These are phyloP conservation scores for Coniella vitis DNA, from an alignment of 2,329 filamentous ascomycete species.

Conservation along the genomic window DNA sequence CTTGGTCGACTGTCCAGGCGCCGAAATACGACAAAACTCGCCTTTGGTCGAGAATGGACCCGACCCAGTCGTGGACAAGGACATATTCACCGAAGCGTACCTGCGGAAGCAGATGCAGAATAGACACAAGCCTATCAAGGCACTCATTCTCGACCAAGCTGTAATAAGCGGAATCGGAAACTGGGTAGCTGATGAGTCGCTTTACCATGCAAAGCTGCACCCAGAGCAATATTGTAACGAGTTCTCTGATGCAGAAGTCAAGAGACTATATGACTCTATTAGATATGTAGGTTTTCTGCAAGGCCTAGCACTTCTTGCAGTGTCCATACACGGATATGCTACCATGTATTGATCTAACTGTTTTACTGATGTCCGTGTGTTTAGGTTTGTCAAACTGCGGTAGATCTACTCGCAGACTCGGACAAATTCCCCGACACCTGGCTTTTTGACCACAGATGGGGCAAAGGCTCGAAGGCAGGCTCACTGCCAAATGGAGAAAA, in stretches of 20 bases:
- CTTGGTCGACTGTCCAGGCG: conserved; percentile 71
- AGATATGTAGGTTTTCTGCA: conserved; percentile 36
- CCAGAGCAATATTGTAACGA: conserved; percentile 90
- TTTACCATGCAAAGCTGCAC: conserved; percentile 84
- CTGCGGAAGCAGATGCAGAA: conserved; percentile 61
- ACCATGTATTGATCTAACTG: background rate
- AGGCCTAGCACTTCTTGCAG: background rate
- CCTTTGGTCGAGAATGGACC: conserved; percentile 90
- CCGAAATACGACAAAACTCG: conserved; percentile 65
- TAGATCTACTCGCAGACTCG: conserved; percentile 73
- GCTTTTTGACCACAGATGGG: conserved; percentile 85
- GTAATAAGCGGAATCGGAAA: conserved; percentile 92
- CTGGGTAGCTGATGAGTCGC: conserved; percentile 92
- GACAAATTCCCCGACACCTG: conserved; percentile 79
- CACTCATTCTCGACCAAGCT: conserved; percentile 78
- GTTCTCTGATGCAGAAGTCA: conserved; percentile 65
- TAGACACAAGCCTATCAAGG: conserved; percentile 83
- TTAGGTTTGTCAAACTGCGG: conserved; percentile 67
- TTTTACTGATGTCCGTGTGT: background rate
- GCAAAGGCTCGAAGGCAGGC: conserved; percentile 67
- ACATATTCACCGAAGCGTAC: conserved; percentile 70
- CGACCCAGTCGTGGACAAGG: conserved; percentile 79
- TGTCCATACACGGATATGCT: background rate
- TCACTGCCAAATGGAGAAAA: conserved; percentile 77
- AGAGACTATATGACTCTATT: conserved; percentile 64